phyloP scores from a whole-genome alignment of 1,139 yeast genomes.

The Meyerozyma carpophila region DNA sequence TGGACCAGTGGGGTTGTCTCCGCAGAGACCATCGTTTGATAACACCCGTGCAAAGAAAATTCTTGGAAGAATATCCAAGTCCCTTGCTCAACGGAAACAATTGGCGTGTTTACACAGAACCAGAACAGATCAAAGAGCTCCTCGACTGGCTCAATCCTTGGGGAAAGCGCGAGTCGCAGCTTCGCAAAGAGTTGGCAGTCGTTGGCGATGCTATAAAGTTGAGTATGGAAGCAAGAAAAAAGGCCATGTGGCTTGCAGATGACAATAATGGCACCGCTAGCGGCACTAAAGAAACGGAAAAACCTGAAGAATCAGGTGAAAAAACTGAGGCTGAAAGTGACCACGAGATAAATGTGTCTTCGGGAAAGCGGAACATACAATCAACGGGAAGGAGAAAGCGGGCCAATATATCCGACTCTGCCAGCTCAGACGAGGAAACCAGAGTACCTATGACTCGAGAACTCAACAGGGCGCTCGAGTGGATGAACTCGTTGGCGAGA shows the following conservation, averaged over 20 bases:
- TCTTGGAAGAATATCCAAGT: slow-evolving; percentile 61
- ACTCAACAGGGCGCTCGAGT: slow-evolving; percentile 44
- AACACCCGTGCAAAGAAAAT: slow-evolving; percentile 53
- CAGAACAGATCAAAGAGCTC: slow-evolving; percentile 54
- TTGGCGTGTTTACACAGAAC: slow-evolving; percentile 71
- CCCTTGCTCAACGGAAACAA: slow-evolving; percentile 45
- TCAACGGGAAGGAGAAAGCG: background rate
- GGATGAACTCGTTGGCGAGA: slow-evolving; percentile 58
- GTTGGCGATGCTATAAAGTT: slow-evolving; percentile 50
- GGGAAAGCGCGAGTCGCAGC: slow-evolving; percentile 69
- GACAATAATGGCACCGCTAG: slow-evolving; percentile 18
- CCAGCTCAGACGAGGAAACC: background rate
- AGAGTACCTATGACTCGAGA: slow-evolving; percentile 16
- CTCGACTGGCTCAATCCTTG: slow-evolving; percentile 65
- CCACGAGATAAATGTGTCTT: background rate
- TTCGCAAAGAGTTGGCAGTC: slow-evolving; percentile 56
- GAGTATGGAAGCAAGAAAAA: slow-evolving; percentile 57
- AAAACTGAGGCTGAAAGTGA: background rate
- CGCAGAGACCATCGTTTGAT: slow-evolving; percentile 18
- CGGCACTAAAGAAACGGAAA: slow-evolving; percentile 16
- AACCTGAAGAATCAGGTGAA: background rate
- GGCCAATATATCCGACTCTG: background rate
- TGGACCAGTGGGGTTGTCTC: slow-evolving; percentile 44
- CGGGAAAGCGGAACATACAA: background rate
- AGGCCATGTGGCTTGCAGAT: slow-evolving; percentile 41